Conservation (phyloP, 2,329 filamentous ascomycete genomes). For the Myriosclerotinia curreyana region DNA sequence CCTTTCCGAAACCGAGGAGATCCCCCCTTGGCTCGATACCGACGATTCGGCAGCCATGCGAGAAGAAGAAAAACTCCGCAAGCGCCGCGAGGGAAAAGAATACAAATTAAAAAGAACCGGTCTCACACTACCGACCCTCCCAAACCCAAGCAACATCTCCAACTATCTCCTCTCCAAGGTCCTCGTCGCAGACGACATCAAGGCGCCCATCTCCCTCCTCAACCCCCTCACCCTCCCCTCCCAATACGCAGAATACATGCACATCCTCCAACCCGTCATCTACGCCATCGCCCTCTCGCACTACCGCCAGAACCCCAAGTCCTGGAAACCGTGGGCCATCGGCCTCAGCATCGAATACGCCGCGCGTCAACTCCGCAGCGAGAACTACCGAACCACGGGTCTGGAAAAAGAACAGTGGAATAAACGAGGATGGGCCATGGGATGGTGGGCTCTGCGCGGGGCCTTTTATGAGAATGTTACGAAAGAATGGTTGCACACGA, state of each 20-base stretch:
- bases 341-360: constrained; percentile 83
- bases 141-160: constrained; percentile 77
- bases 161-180: constrained; percentile 86
- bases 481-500: constrained; percentile 65
- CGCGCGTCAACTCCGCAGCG: constrained; percentile 76
- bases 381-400: constrained; percentile 65
- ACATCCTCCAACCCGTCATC: constrained; percentile 82
- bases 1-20: constrained; percentile 46
- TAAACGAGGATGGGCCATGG: constrained; percentile 84
- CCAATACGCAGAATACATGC: constrained; percentile 82
- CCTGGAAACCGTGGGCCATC: constrained; percentile 89
- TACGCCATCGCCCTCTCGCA: constrained; percentile 78
- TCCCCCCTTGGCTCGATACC: constrained; percentile 41
- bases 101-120: constrained; percentile 97
- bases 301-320: constrained; percentile 62
- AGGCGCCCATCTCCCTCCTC: constrained; percentile 81
- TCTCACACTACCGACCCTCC: constrained; percentile 77
- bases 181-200: constrained; percentile 93
- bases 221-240: constrained; percentile 71
- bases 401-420: constrained; percentile 87
- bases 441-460: constrained; percentile 96
- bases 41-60: constrained; percentile 28
- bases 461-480: constrained; percentile 94
- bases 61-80: constrained; percentile 18
- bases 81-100: constrained; percentile 44